Base-by-base conservation (phyloP, 371 early-diverging fungal genomes). In the Mucor piriformis region DNA sequence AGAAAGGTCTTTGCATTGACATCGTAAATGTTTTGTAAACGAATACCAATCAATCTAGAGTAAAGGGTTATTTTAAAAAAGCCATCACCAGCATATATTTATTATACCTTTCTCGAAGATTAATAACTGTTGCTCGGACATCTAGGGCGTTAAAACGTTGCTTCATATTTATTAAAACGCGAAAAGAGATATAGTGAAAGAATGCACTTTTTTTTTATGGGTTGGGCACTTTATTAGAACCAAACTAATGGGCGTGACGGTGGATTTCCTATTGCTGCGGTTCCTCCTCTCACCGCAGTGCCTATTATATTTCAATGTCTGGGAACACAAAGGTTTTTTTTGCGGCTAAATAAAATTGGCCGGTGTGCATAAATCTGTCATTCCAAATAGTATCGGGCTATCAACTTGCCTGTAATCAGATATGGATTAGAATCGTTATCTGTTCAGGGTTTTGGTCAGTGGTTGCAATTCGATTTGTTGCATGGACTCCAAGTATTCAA, bases 1-100 rank as follows among this genome's bases (percentile, higher is more conserved):
- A 98, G 78, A 63, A 90, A 94, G 18, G 96, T 96, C 72, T 91
- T 92, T 10, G 85, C 63, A 62, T 92, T 94, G 64, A 96, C 84
- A 77, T 98, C 98, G 73, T 97, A 98, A 20, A 96, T 84, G 55
- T 94, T 94, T 76, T 96, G 97, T 12, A 96, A 74, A n/a, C 96
- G 92, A 54, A 93, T 77, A 3, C 91, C 94, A 21, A 91, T 85
- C 46, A 95, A 71, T 40, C 86, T 86, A 65, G 32, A 47, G 27
- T 29, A 29, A 40, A 51, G 10, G n/a, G 34, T 18, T 16, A 16
- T 10, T 4, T 8, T n/a, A 16, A 3, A 24, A 25, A 23, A 21
- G 10, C 37, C 18, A 4, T 23, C 12, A 15, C 7, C 4, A 15
- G 5, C 13, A n/a, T 29, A 29, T 29, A 8, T 21, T 20, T 5